Evolutionary conservation across 768 basidiomycete species (phyloP), one percentile per base, ranked within the genome.

Genomic region (Ramaria sp.): DNA sequence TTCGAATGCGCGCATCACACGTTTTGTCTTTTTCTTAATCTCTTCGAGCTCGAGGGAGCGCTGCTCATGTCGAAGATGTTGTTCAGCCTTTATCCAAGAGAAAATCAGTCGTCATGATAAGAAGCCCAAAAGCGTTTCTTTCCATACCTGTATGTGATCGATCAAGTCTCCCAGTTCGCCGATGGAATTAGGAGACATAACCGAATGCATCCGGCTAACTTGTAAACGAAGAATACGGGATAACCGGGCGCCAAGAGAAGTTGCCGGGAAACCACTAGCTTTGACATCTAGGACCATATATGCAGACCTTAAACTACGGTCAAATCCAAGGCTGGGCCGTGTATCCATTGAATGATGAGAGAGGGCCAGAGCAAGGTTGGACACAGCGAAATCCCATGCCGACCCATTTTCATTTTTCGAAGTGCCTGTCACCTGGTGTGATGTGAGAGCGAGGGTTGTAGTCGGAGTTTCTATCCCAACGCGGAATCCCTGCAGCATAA

Each of bases 141-240:
- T 45, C 59, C 48, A 46, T 71, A 86, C 90, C 77, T 89, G 90
- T 42, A 91, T 73, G 62, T 91, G 78, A 65, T 95, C 91, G 41
- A 91, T 69, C 60, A 92, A 90, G 66, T 97, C 94, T 15, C 86
- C 89, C 7, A 97, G 73, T 66, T 95, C 89, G 20, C 86, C 86
- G 51, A 97, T 84, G 0, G 95, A 94, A 61, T 89, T 90, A 10
- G 94, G 86, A 67, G 93, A 92, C 86, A 96, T 85, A 34, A 95
- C 88, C 1, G 94, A 92, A 64, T 97, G 91, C 2, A 91, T 81
- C 68, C 86, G 89, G 7, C 79, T 81, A 22, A 94, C 69, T 1
- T 72, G 68, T 31, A 92, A 59, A 37, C 81, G 72, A 27, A 89
- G 48, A n/a, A 54, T 27, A 33, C 62, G 67, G 6, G 34, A 48